Base-by-base conservation (phyloP, 768 basidiomycete species). In the Tephrocybe sp. region DNA sequence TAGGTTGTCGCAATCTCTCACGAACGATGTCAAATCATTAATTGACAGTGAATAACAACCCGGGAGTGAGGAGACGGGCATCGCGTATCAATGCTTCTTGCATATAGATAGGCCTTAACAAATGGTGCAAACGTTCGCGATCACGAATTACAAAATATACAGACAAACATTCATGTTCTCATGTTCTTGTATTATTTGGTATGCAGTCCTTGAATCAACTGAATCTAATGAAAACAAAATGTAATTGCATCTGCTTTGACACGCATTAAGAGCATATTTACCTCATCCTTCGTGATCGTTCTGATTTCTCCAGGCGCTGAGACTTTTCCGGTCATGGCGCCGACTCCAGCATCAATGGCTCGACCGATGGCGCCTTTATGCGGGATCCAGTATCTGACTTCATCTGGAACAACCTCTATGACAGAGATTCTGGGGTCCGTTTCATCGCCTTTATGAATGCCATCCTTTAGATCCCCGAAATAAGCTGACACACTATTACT, bases 381-480 rank as follows among this genome's bases (percentile, higher is more conserved):
- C 4, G 84, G 74, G 48, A 84, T 68, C 83, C 85, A 95, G 61
- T 91, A 94, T 46, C 84, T 78, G 55, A 97, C 86, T 70, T 89
- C 86, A 29, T 82, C 75, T 0, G 91, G 90, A 45, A 85, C 66
- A 46, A 97, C 79, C 63, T 91, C 81, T 55, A 95, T 89, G 29
- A 89, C 64, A 6, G 83, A 76, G 3, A 97, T 77, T 21, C 93
- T 80, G 1, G 92, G 90, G 55, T 95, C 94, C 40, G 75, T 70
- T 24, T 76, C 76, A 57, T 86, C 80, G n/a, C 92, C 93, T 58
- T 82, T 85, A 65, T 94, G 92, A 5, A 86, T 69, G 15, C 88
- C 89, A 55, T 95, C 92, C 25, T 84, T 84, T 47, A 94, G 72
- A 61, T 95, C 86, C 30, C 89, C 91, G 58, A 94, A 94, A 77